Percentiles rank a stretch among this genome's conserved stretches.
phyloP scores from a whole-genome alignment of 768 basidiomycete genomes.

The Albatrellus ellisii region DNA sequence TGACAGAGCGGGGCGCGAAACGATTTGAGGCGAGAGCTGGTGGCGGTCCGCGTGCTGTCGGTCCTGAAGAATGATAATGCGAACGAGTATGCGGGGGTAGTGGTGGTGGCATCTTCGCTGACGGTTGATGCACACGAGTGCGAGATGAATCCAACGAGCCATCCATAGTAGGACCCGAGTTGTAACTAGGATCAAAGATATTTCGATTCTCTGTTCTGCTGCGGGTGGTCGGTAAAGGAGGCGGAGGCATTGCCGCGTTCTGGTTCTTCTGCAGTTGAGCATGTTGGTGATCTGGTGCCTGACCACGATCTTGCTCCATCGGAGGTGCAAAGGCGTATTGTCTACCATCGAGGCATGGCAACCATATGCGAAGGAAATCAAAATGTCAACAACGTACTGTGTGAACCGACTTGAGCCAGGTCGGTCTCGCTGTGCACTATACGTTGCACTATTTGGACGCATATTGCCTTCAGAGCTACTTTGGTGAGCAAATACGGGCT shows the following conservation, averaged over 20 bases:
- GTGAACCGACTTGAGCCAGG: conserved; percentile 38
- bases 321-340: conserved; percentile 55
- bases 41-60: background rate
- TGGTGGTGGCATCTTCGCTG: conserved; percentile 20
- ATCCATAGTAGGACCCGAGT: background rate
- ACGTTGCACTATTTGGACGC: conserved; percentile 1
- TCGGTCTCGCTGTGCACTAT: conserved; percentile 18
- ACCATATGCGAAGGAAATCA: background rate
- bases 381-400: conserved; percentile 25
- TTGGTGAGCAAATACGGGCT: conserved; percentile 27
- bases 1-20: background rate
- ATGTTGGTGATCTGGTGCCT: conserved; percentile 19
- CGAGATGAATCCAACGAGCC: background rate
- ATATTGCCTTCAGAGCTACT: conserved; percentile 2
- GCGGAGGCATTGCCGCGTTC: conserved; percentile 35
- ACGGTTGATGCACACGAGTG: conserved; percentile 2
- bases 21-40: background rate
- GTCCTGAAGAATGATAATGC: background rate
- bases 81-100: conserved; percentile 16
- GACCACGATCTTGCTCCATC: conserved; percentile 27
- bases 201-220: background rate
- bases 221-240: conserved; percentile 31
- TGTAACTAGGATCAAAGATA: conserved; percentile 8
- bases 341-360: conserved; percentile 22
- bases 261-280: conserved; percentile 10